Base-by-base conservation (phyloP, 176 grass and related monocot genomes). In the Eleusine indica region DNA sequence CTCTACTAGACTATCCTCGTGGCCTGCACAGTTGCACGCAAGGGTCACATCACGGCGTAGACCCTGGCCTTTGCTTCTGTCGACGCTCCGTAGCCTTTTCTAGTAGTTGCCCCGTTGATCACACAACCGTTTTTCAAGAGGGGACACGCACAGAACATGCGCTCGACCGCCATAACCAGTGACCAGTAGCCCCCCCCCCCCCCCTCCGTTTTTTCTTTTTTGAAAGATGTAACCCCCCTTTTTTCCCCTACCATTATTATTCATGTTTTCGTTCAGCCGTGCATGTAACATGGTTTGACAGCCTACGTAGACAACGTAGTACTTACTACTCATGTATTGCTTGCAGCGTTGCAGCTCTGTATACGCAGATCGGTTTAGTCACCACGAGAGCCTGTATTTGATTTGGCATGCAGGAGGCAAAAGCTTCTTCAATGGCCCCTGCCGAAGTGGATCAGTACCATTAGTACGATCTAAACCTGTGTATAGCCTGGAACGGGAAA, bases 361-460 rank as follows among this genome's bases (percentile, higher is more conserved):
- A 25, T 25, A 1, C 14, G 16, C 3, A 56, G 4, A 56, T 18
- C 16, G 1, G 52, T 19, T 19, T 6, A 56, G 52, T 6, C 52
- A 56, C 17, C 52, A 56, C 52, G 52, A 56, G 52, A 39, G 65
- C 48, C 68, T 57, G 81, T 53, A 53, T 70, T 71, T 89, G 44
- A 89, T 89, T 70, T 51, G n/a, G 65, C 65, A 28, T 38, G 80
- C 35, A 38, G 54, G n/a, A 21, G 30, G 42, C 70, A 43, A 70
- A 70, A 63, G 49, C 41, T 43, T 43, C 57, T 79, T 89, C 54
- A 82, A 78, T 82, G 4, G 88, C 56, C 66, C 56, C 66, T 9
- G 28, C 88, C 46, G 38, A 82, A 86, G 88, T 77, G 66, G 83
- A 82, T 82, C 58, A 39, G 48, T 21, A 6, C 73, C 78, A 67